Evolutionary conservation across 345 rosid species (phyloP), one percentile per base, ranked within the genome.

Genomic region (Moricandia moricandioides): DNA sequence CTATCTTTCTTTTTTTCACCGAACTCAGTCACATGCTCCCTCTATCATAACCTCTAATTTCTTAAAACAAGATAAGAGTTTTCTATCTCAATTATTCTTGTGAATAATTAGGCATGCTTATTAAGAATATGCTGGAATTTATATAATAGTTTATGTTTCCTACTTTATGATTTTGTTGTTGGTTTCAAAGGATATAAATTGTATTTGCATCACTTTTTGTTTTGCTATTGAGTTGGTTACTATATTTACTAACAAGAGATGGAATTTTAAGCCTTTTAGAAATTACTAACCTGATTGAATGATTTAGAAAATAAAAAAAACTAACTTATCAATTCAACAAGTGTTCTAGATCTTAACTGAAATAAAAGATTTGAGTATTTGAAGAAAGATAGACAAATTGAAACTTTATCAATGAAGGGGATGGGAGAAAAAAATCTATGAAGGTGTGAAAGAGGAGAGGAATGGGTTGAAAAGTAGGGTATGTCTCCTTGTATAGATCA

Each of bases 11-110:
- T 49, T 13, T 49, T 61, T 69, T 62, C 69, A 37, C 52, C 51
- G 6, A 75, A 34, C 29, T 61, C 30, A 67, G 37, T 33, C 54
- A 30, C 78, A 74, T 66, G 51, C 29, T 74, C 61, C 51, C 75
- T 61, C 9, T 66, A 64, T 54, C 66, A 73, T 21, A 57, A 18
- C 71, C 34, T 65, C 60, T 5, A 30, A 58, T 57, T 57, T 73
- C 77, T 5, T 55, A 73, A 29, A 17, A 57, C 35, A 74, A 65
- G 27, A 56, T 65, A 62, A 71, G 35, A 61, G 1, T 47, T 72
- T 6, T 24, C 60, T 55, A 31, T 40, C 21, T 13, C 74, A 52
- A 62, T 52, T 35, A 51, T 52, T 63, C 55, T 31, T 45, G 26
- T 43, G 60, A 65, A 40, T 65, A 43, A 4, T 29, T 18, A 74